Evolutionary conservation across 768 basidiomycete genomes (phyloP).

Genomic region (Termitomyces sp.): DNA sequence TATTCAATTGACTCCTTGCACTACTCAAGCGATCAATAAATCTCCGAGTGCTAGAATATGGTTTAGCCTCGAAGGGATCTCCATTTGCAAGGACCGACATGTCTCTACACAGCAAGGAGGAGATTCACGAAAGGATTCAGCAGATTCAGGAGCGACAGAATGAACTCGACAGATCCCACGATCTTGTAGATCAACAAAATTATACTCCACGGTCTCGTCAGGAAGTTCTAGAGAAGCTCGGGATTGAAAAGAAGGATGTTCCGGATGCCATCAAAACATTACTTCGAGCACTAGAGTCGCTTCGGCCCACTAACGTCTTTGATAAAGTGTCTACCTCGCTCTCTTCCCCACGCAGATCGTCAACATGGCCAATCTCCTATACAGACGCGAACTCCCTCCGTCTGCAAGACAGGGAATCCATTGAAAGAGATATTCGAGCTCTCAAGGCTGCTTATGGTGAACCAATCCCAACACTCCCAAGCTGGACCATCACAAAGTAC

Average conservation of each 20-base stretch:
- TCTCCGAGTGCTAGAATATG: conserved; percentile 2
- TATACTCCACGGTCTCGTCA: conserved; percentile 37
- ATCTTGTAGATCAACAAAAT: conserved; percentile 36
- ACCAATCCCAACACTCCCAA: conserved; percentile 40
- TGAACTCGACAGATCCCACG: conserved; percentile 32
- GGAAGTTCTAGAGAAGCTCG: conserved; percentile 40
- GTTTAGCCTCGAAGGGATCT: neutral
- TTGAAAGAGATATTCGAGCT: conserved; percentile 5
- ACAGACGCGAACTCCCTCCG: neutral
- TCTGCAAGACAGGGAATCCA: conserved; percentile 1
- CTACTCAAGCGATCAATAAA: neutral
- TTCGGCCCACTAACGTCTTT: neutral
- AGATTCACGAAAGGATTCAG: conserved; percentile 13
- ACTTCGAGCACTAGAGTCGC: conserved; percentile 41
- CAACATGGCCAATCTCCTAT: conserved; percentile 10
- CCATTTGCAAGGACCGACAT: neutral
- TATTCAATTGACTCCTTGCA: neutral
- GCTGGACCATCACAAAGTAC: conserved; percentile 73
- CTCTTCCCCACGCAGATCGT: conserved; percentile 2
- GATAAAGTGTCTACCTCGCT: conserved; percentile 3
- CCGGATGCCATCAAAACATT: conserved; percentile 56
- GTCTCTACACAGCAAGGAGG: conserved; percentile 1
- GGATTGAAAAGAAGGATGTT: conserved; percentile 40
- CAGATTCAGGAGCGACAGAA: conserved; percentile 29
- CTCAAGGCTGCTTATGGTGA: conserved; percentile 2